Evolutionary conservation across 192 early-diverging fungal species (phyloP).

Genomic region (Geosiphon pyriformis): DNA sequence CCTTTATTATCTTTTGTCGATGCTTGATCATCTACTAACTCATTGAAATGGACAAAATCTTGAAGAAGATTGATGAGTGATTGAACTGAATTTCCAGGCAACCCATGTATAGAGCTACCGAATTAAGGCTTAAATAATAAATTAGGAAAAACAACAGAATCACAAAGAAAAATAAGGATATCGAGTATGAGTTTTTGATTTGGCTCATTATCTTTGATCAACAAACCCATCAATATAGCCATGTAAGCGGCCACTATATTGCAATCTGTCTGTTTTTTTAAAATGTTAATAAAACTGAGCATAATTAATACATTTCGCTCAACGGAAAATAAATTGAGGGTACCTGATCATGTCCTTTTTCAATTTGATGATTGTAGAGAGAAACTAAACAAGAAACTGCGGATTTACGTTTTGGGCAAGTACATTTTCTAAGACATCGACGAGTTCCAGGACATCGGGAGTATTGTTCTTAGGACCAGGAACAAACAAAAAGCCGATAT

Average conservation of each 20-base stretch:
- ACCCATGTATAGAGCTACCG: slow-evolving; percentile 2
- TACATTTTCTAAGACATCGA: slow-evolving; percentile 8
- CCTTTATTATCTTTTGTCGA: background rate
- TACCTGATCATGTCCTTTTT: slow-evolving; percentile 4
- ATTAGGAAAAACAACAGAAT: background rate
- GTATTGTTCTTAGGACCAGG: slow-evolving; percentile 10
- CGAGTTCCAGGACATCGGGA: slow-evolving; percentile 7
- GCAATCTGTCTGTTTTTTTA: slow-evolving; percentile 10
- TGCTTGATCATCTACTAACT: slow-evolving; percentile 15
- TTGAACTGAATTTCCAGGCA: slow-evolving; percentile 8
- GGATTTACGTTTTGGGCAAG: slow-evolving; percentile 1
- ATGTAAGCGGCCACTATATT: slow-evolving; percentile 17
- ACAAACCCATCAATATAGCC: slow-evolving; percentile 15
- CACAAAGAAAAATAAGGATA: slow-evolving; percentile 4
- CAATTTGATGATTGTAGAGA: slow-evolving; percentile 17
- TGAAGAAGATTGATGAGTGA: slow-evolving; percentile 17
- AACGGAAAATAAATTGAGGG: too few species aligned
- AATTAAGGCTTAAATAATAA: slow-evolving; percentile 3
- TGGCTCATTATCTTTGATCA: slow-evolving; percentile 14
- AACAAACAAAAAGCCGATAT: background rate
- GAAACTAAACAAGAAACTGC: slow-evolving; percentile 13
- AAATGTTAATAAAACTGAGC: background rate
- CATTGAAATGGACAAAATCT: slow-evolving; percentile 19
- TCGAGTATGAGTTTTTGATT: slow-evolving; percentile 17
- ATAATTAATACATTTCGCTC: background rate